Percentiles rank a stretch among this genome's conserved stretches.
Conservation (phyloP, 441 rosid genomes). For the Adansonia madagascariensis region DNA sequence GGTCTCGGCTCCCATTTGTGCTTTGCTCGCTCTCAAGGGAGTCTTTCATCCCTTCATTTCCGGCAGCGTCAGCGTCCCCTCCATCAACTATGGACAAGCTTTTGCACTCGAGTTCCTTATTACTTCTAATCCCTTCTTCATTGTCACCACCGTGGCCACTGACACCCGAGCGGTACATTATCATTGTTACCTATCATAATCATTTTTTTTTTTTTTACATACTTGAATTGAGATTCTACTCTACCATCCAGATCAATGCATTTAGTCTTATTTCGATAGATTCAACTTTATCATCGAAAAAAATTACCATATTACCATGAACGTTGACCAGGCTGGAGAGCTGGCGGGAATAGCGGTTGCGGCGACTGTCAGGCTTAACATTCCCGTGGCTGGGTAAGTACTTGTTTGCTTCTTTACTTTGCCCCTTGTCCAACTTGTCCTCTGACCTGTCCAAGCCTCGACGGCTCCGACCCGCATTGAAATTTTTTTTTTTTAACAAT, state of each 20-base stretch:
- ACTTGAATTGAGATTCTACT: no score
- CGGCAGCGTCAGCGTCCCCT: constrained; percentile 88
- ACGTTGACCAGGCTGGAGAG: constrained; percentile 34
- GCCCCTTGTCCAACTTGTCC: no score
- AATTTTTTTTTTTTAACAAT: no score
- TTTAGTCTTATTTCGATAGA: no score
- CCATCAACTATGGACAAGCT: constrained; percentile 55
- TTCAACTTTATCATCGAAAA: no score
- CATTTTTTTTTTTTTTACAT: no score
- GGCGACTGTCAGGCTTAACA: constrained; percentile 91
- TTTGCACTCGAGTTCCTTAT: constrained; percentile 74
- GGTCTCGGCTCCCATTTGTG: constrained; percentile 87
- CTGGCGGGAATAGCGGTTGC: constrained; percentile 94
- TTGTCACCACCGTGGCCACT: constrained; percentile 71
- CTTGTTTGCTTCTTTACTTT: background rate
- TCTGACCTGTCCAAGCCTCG: no score
- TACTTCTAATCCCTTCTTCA: constrained; percentile 64
- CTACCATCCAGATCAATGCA: no score
- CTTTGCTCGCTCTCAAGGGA: constrained; percentile 87
- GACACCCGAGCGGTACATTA: constrained; percentile 69
- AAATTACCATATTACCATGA: no score
- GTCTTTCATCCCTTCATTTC: constrained; percentile 83
- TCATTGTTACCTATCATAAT: background rate
- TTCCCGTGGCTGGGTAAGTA: constrained; percentile 83
- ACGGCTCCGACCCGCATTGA: no score